Conservation (phyloP, 2,329 filamentous ascomycete species). For the Diaporthe velutina region DNA sequence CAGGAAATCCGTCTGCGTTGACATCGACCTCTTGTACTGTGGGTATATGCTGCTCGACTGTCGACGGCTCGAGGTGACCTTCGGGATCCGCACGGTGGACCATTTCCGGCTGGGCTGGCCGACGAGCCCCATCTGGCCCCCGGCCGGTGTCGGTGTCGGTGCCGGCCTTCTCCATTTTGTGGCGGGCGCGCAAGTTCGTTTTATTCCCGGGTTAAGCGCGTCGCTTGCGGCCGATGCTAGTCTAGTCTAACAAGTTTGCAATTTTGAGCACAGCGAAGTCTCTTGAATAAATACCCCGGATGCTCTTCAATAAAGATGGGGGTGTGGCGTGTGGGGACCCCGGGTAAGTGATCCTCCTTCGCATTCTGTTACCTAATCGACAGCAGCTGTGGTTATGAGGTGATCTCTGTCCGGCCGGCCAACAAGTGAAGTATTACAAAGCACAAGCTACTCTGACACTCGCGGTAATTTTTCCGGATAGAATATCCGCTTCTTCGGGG, state of each 20-base stretch:
- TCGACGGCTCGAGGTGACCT: not conserved
- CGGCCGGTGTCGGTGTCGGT: constrained; percentile 10
- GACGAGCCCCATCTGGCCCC: not conserved
- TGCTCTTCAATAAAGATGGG: constrained; percentile 15
- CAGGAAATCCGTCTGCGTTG: constrained; percentile 38
- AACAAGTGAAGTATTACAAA: not conserved
- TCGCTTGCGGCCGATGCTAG: not conserved
- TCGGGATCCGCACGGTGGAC: not conserved
- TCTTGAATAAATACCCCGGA: constrained; percentile 18
- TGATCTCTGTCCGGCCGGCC: not conserved
- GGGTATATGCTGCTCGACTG: not conserved
- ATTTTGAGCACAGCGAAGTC: not conserved
- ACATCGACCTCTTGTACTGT: not conserved
- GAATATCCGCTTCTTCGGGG: not conserved
- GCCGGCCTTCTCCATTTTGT: constrained; percentile 10
- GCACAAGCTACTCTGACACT: not conserved
- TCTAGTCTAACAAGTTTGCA: not conserved
- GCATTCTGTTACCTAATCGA: constrained; percentile 24
- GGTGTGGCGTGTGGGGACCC: constrained; percentile 5
- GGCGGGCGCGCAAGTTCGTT: not conserved
- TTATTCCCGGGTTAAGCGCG: constrained; percentile 8
- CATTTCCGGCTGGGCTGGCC: not conserved
- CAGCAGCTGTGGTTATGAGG: constrained; percentile 2
- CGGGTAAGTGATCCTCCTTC: constrained; percentile 8
- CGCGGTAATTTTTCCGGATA: constrained; percentile 11